phyloP scores from a whole-genome alignment of 2,329 filamentous ascomycete genomes.

The Alternaria sp. region DNA sequence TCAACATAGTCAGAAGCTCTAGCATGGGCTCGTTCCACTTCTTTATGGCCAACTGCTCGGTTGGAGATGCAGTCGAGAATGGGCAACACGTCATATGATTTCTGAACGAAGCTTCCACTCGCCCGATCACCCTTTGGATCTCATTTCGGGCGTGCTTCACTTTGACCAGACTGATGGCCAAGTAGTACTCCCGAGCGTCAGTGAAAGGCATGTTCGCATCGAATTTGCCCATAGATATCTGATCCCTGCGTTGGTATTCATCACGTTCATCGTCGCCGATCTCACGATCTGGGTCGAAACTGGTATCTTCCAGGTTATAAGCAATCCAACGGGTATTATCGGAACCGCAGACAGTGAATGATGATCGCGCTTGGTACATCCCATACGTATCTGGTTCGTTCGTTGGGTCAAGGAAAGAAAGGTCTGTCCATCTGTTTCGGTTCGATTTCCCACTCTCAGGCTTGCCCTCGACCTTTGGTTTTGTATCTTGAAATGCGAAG shows the following conservation, averaged over 20 bases:
- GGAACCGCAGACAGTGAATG: conserved; percentile 7
- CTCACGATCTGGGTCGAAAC: conserved; percentile 5
- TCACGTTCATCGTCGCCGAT: neutral
- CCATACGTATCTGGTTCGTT: too few species aligned
- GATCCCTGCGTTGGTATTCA: neutral
- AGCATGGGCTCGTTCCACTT: too few species aligned
- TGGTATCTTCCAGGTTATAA: conserved; percentile 3
- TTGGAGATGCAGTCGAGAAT: too few species aligned
- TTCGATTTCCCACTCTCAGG: neutral
- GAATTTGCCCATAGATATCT: neutral
- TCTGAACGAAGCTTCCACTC: too few species aligned
- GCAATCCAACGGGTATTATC: conserved; percentile 1
- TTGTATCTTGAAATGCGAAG: conserved; percentile 2
- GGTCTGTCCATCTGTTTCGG: neutral
- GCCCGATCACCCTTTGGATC: neutral
- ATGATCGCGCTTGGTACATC: too few species aligned
- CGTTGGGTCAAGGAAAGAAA: neutral
- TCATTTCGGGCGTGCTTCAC: neutral
- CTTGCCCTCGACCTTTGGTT: neutral
- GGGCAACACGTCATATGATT: too few species aligned
- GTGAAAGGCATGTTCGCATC: conserved; percentile 6
- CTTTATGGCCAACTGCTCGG: too few species aligned
- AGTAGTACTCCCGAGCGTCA: conserved; percentile 14
- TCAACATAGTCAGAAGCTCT: too few species aligned
- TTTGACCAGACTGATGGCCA: neutral